Base-by-base conservation (phyloP, 306 rosid species). In the Glycyrrhiza uralensis region DNA sequence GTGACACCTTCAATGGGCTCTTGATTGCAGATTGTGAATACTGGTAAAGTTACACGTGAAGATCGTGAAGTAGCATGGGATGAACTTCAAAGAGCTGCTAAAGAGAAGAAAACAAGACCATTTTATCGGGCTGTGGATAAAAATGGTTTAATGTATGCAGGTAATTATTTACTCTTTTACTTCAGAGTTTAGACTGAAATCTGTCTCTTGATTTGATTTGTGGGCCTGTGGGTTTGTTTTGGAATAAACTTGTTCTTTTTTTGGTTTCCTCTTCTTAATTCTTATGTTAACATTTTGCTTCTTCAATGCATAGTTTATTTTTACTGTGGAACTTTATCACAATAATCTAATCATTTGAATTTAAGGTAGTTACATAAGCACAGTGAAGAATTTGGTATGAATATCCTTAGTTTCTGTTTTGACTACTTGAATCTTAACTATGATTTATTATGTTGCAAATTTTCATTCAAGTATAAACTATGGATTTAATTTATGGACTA, bases 101-200 rank as follows among this genome's bases (percentile, higher is more conserved):
- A 66, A 46, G 87, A 75, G 86, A 87, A 84, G 80, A 88, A 83
- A 79, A 83, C 85, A 10, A 82, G 95, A 38, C 92, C 96, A n/a
- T 86, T 94, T 84, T 94, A 86, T 72, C 82, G 99, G 49, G 90
- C 91, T 33, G 87, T 82, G 39, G 74, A 89, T 77, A 85, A 85
- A 80, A 71, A 78, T 17, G 87, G 96, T 71, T 68, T 94, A 54
- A 94, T 94, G 99, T 91, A 87, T 72, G 92, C 99, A 88, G 98
- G 98, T 94, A 83, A 87, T 63, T 52, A 33, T 63, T 66, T 77
- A 55, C 39, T 30, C 36, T 50, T 15, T 56, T 56, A n/a, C 66
- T 59, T 33, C 13, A 10, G 28, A 55, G 20, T 81, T 60, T 44
- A 7, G 36, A 36, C 47, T 73, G 29, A 36, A 49, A 54, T 33